These are phyloP conservation scores for Geotrichum histeridarum DNA, from an alignment of 1,139 yeast genomes.

Conservation along the genomic window DNA sequence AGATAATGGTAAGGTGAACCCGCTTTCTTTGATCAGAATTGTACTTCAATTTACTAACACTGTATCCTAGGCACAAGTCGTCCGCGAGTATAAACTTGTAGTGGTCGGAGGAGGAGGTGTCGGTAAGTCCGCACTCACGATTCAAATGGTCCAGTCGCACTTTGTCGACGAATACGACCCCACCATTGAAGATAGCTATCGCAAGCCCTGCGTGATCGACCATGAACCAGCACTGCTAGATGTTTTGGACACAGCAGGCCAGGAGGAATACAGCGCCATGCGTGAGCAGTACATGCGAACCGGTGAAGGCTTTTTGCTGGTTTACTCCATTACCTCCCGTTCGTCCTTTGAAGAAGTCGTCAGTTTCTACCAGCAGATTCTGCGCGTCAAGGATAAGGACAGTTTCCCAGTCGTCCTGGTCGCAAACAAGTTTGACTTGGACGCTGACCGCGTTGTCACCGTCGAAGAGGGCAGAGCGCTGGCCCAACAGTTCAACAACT, in stretches of 20 bases:
- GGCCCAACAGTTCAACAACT: constrained; percentile 59
- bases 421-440: constrained; percentile 57
- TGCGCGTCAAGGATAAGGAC: constrained; percentile 63
- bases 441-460: constrained; percentile 60
- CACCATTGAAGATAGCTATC: constrained; percentile 90
- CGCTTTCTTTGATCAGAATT: background rate
- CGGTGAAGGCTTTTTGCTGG: constrained; percentile 45
- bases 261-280: constrained; percentile 88
- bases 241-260: constrained; percentile 87
- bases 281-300: constrained; percentile 78
- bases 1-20: background rate
- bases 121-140: constrained; percentile 90
- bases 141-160: constrained; percentile 46
- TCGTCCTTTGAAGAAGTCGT: constrained; percentile 75
- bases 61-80: constrained; percentile 5
- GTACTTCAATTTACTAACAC: background rate
- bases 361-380: constrained; percentile 75
- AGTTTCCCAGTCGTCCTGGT: constrained; percentile 39
- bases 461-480: constrained; percentile 75
- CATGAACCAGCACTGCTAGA: constrained; percentile 79
- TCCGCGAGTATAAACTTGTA: constrained; percentile 62
- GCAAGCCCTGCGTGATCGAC: constrained; percentile 51
- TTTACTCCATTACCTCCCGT: constrained; percentile 75
- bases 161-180: constrained; percentile 78
- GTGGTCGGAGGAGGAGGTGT: constrained; percentile 98